Evolutionary conservation across 2,329 filamentous ascomycete species (phyloP).

Genomic region (Fusarium tanahbumbuense): DNA sequence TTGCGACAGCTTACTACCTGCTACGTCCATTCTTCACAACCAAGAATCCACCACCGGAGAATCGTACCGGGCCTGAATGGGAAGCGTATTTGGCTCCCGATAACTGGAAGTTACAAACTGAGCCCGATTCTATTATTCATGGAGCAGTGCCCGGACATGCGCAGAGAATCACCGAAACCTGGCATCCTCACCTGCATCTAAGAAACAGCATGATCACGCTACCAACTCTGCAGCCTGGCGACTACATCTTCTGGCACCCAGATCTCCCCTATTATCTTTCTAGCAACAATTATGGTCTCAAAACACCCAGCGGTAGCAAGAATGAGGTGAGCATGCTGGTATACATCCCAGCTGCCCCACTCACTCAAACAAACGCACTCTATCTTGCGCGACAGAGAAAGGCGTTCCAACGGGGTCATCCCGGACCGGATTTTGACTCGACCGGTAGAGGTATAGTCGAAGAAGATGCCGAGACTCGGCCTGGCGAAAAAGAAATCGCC

Average conservation of each 20-base stretch:
- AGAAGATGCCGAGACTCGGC: constrained; percentile 62
- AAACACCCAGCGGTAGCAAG: constrained; percentile 44
- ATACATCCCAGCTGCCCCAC: constrained; percentile 66
- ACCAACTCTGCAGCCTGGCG: constrained; percentile 64
- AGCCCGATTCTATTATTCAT: constrained; percentile 67
- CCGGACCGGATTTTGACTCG: constrained; percentile 67
- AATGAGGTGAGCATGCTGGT: constrained; percentile 62
- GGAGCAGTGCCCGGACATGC: constrained; percentile 69
- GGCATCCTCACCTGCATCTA: constrained; percentile 68
- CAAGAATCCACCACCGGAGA: constrained; percentile 56
- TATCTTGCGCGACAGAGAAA: constrained; percentile 69
- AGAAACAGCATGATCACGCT: constrained; percentile 66
- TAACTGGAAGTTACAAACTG: constrained; percentile 60
- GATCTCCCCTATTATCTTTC: constrained; percentile 68
- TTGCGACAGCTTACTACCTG: constrained; percentile 81
- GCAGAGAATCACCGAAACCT: constrained; percentile 67
- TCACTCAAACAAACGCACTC: constrained; percentile 68
- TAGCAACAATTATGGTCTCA: constrained; percentile 51
- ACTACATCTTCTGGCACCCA: constrained; percentile 70
- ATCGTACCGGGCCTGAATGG: constrained; percentile 58
- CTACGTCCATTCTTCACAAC: constrained; percentile 69
- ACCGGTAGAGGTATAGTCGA: constrained; percentile 60
- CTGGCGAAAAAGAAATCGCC: constrained; percentile 63
- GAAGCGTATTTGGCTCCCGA: constrained; percentile 61
- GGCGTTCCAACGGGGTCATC: constrained; percentile 65